phyloP scores from a whole-genome alignment of 768 basidiomycete species.

The Suillus lakei region DNA sequence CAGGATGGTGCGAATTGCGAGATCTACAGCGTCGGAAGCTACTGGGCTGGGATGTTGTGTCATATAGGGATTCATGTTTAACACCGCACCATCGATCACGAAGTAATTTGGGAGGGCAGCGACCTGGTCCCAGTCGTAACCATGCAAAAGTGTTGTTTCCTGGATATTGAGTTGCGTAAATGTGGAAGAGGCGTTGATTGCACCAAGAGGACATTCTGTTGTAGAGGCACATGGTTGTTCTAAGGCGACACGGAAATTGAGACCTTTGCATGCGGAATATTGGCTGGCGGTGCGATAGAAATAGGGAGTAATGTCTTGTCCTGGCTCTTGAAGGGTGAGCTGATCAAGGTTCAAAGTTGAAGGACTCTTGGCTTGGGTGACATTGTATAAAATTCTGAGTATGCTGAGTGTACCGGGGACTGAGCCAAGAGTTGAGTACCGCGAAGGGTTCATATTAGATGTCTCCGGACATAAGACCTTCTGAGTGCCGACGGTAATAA shows the following conservation, averaged over 20 bases:
- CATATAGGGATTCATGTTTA: conserved; percentile 92
- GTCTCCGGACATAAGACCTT: conserved; percentile 84
- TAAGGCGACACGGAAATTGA: conserved; percentile 69
- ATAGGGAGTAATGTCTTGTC: conserved; percentile 88
- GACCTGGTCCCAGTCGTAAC: conserved; percentile 93
- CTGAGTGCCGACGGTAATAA: conserved; percentile 93
- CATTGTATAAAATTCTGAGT: conserved; percentile 78
- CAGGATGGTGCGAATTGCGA: conserved; percentile 78
- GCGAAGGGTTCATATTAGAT: conserved; percentile 43
- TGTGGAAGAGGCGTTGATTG: conserved; percentile 59
- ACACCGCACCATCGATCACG: conserved; percentile 91
- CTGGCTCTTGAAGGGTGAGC: conserved; percentile 60
- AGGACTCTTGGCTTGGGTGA: conserved; percentile 53
- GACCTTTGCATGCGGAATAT: conserved; percentile 66
- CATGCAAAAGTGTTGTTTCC: conserved; percentile 71
- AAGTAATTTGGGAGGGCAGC: conserved; percentile 72
- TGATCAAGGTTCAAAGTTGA: conserved; percentile 59
- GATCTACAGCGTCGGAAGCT: conserved; percentile 77
- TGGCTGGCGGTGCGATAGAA: conserved; percentile 73
- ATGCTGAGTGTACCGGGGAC: conserved; percentile 71
- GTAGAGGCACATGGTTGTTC: conserved; percentile 71
- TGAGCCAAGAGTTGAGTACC: conserved; percentile 61
- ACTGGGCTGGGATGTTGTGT: conserved; percentile 69
- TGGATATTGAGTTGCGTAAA: conserved; percentile 63
- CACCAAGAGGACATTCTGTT: conserved; percentile 69